Conservation (phyloP, 176 grass and related monocot species). For the Lolium perenne region DNA sequence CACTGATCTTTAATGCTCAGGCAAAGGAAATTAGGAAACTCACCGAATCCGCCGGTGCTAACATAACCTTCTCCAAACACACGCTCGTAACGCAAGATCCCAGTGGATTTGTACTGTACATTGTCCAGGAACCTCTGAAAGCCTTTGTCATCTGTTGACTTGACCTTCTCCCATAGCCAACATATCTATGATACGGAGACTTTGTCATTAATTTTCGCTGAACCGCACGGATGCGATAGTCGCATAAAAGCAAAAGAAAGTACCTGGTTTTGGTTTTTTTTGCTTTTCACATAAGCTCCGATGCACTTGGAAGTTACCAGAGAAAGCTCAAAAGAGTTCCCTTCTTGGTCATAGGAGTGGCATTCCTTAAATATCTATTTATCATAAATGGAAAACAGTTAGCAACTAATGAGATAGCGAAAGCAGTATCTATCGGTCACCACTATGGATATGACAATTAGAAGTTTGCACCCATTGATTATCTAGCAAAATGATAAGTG, state of each 20-base stretch:
- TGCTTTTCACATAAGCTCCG: slow-evolving; percentile 91
- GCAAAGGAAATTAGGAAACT: background rate
- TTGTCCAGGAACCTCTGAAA: slow-evolving; percentile 97
- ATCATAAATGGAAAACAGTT: background rate
- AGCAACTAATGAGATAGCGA: background rate
- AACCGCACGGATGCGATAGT: background rate
- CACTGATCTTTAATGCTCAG: too few relatives aligned
- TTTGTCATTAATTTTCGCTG: slow-evolving; percentile 5
- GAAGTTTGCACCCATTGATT: too few relatives aligned
- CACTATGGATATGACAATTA: too few relatives aligned
- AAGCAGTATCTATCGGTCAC: too few relatives aligned
- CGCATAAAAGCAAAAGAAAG: background rate
- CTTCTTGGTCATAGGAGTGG: slow-evolving; percentile 65
- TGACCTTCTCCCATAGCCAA: slow-evolving; percentile 88
- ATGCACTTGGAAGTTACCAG: slow-evolving; percentile 88
- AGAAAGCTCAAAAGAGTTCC: slow-evolving; percentile 79
- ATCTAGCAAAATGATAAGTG: too few relatives aligned
- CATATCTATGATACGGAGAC: slow-evolving; percentile 67
- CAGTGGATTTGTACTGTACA: slow-evolving; percentile 92
- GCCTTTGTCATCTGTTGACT: slow-evolving; percentile 78
- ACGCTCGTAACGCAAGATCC: slow-evolving; percentile 91
- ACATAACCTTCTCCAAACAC: slow-evolving; percentile 95
- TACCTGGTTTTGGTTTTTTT: slow-evolving; percentile 99
- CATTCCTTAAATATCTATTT: slow-evolving; percentile 89
- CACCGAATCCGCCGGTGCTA: slow-evolving; percentile 94